These are phyloP conservation scores for Vitis hybrid DNA, from an alignment of 177 flowering plant genomes.

Conservation along the genomic window DNA sequence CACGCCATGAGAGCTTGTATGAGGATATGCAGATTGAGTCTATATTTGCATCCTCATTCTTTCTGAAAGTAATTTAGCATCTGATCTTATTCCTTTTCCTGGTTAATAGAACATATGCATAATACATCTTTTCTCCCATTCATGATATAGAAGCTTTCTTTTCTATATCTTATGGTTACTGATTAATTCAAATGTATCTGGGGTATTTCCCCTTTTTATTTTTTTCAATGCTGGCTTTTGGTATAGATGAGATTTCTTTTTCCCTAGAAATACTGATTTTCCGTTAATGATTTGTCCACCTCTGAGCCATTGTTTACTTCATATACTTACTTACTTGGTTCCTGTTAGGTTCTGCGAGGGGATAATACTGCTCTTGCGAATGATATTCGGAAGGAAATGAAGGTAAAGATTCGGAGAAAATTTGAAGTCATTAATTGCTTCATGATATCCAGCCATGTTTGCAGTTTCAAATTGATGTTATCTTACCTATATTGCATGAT, in stretches of 20 bases:
- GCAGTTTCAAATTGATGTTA: background rate
- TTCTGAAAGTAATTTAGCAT: background rate
- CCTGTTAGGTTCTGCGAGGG: constrained; percentile 75
- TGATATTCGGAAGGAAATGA: constrained; percentile 98
- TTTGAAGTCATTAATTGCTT: background rate
- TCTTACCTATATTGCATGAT: background rate
- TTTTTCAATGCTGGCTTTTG: background rate
- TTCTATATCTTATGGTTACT: constrained; percentile 3
- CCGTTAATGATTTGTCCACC: background rate
- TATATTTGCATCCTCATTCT: constrained; percentile 1
- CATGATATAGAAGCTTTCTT: background rate
- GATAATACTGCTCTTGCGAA: constrained; percentile 93
- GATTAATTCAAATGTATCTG: background rate
- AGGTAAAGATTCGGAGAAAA: constrained; percentile 46
- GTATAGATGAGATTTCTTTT: background rate
- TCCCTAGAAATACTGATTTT: too few species aligned
- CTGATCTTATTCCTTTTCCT: background rate
- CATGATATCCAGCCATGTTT: background rate
- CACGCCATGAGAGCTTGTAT: background rate
- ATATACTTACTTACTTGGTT: constrained; percentile 8
- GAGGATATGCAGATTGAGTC: background rate
- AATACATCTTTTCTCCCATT: background rate
- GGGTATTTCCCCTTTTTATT: background rate
- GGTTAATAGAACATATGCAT: background rate
- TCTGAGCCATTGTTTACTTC: background rate